A percentile compares a stretch with the other conserved stretches of the same genome.
These are phyloP conservation scores for Cryptosporidium baileyi DNA, from an alignment of 169 alveolate genomes.

Conservation along the genomic window DNA sequence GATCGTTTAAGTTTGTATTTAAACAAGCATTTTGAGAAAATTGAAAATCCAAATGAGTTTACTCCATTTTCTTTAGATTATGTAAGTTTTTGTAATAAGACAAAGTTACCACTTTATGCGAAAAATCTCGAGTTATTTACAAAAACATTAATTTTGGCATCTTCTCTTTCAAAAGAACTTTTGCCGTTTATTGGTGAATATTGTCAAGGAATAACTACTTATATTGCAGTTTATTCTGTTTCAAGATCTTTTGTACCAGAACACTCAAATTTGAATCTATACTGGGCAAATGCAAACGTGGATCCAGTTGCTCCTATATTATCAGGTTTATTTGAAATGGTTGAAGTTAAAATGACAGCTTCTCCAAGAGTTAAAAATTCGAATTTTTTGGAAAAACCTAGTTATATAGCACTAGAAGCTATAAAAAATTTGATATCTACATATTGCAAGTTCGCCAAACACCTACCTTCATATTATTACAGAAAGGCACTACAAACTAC, in stretches of 20 bases:
- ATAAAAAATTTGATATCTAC: slow-evolving; percentile 6
- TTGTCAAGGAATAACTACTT: slow-evolving; percentile 32
- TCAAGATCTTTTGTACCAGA: slow-evolving; percentile 63
- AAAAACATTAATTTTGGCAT: slow-evolving; percentile 30
- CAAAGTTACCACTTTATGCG: not conserved
- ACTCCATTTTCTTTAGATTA: slow-evolving; percentile 43
- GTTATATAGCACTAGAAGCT: slow-evolving; percentile 6
- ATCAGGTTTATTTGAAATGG: slow-evolving; percentile 46
- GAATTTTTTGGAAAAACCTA: not conserved
- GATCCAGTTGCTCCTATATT: slow-evolving; percentile 52
- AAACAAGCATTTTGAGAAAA: not conserved
- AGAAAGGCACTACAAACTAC: slow-evolving; percentile 50
- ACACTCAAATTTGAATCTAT: slow-evolving; percentile 22
- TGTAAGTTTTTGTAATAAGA: not conserved
- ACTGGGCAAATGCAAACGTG: slow-evolving; percentile 5
- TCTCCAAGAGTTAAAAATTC: not conserved
- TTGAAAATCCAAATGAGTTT: slow-evolving; percentile 31
- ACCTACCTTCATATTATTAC: slow-evolving; percentile 3
- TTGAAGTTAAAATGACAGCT: slow-evolving; percentile 7
- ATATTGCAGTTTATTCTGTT: slow-evolving; percentile 52
- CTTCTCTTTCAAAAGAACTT: slow-evolving; percentile 14
- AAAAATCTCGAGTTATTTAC: slow-evolving; percentile 18
- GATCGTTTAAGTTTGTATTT: not conserved
- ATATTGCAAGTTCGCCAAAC: slow-evolving; percentile 8
- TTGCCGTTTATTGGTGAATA: not conserved